Evolutionary conservation across 2,329 filamentous ascomycete genomes (phyloP), one percentile per base, ranked within the genome.

Genomic region (Aspergillus unguis): DNA sequence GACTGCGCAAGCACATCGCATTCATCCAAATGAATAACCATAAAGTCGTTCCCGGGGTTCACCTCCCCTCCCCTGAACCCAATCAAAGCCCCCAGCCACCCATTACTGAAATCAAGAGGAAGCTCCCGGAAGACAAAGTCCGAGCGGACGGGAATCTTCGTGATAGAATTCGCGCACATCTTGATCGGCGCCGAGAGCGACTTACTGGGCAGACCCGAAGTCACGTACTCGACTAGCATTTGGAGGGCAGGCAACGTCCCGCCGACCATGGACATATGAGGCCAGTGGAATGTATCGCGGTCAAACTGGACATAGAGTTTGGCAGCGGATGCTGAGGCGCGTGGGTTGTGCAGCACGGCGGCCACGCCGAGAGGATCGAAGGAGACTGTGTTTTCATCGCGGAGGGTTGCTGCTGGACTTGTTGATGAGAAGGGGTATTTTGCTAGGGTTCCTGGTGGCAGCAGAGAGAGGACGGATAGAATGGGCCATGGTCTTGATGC

Each of bases 341-440:
- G 65, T 3, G 65, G 65, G 50, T 69, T 69, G 45, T 59, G 57
- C 3, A 69, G 58, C 17, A 69, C 59, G 1, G 66, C 66, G 1
- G 66, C 66, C 17, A 69, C 66, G 37, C 65, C 66, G n/a, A 69
- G 62, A 5, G 66, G 66, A 42, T 69, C 66, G 49, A 69, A 69
- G 7, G 65, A 63, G 29, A 69, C 60, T 2, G 55, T 41, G 25
- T 40, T 50, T 3, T 58, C 57, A 40, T 52, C 40, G 29, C 47
- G 48, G 40, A 62, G 54, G 17, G 37, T 55, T 11, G 59, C 59
- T 40, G 55, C 45, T 5, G 57, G 58, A 10, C 35, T 44, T 35
- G 42, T 38, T 1, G 48, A 45, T 4, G 56, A 54, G 23, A 60
- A 46, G 26, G 58, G 58, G 2, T 55, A 55, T 31, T 51, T 52